Base-by-base conservation (phyloP, 2,329 filamentous ascomycete species). In the Colletotrichum lupini region DNA sequence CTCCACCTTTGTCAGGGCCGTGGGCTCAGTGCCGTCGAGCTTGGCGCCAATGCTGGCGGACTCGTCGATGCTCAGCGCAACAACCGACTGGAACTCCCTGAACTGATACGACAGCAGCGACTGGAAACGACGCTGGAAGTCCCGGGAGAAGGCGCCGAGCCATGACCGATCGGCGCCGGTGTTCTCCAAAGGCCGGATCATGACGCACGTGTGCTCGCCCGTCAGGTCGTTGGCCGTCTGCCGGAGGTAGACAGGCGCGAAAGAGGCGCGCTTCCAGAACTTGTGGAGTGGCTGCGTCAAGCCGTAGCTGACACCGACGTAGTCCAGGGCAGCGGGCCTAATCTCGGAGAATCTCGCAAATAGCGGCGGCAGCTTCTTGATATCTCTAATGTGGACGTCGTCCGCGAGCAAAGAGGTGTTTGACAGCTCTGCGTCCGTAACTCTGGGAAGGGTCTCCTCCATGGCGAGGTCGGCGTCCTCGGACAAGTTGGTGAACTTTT, bases 191-290 rank as follows among this genome's bases (percentile, higher is more conserved):
- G 95, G 93, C 70, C 95, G 91, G 61, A 99, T 89, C 97, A 99
- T 99, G 32, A 99, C 96, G 80, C 95, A 98, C 0, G 97, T 98
- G 81, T 99, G 97, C 83, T 99, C 97, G 68, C 97, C 97, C 0
- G 97, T 99, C 58, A 99, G 88, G 70, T 98, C 97, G 80, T 98
- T 99, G 64, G 97, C 89, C 2, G 97, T 99, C 85, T 99, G 97
- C 42, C 97, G 91, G 16, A 99, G 89, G 79, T 99, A 99, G 0
- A 99, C 94, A 0, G 97, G 97, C 2, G 92, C 91, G 81, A 98
- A 99, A 1, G 88, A 87, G 19, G 93, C 91, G 46, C 94, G 93
- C 84, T 98, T 98, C 97, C 97, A 99, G 87, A 99, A 99, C 80
- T 94, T 97, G 85, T 98, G 97, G 16, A 99, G 90, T 16, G 91